Conservation (phyloP, 441 rosid genomes). For the Populus hybrid region DNA sequence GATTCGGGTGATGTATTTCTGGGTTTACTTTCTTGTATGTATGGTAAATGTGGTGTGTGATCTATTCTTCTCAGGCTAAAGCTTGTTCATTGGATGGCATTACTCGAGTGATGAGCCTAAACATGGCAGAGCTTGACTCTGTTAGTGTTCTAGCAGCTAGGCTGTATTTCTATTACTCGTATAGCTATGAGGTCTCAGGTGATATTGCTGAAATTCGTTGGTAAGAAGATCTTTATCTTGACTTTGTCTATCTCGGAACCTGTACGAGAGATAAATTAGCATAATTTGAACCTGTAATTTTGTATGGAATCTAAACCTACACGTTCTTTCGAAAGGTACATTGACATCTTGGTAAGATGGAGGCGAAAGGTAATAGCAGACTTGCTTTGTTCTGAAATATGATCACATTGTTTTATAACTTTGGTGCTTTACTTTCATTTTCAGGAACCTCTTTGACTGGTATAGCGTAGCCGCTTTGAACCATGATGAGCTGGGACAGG, state of each 20-base stretch:
- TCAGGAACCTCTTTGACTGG: conserved; percentile 53
- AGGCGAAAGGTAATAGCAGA: not conserved
- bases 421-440: conserved; percentile 4
- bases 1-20: not conserved
- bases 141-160: conserved; percentile 68
- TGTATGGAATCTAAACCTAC: not conserved
- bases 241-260: not conserved
- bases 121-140: conserved; percentile 44
- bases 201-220: conserved; percentile 70
- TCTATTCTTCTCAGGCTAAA: conserved; percentile 43
- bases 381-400: not conserved
- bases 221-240: conserved; percentile 26
- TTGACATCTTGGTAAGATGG: not conserved
- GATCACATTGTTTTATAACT: conserved; percentile 11
- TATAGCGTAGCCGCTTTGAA: conserved; percentile 62
- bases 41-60: not conserved
- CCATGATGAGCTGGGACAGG: conserved; percentile 76
- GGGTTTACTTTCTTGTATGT: not conserved
- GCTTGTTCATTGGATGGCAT: conserved; percentile 70
- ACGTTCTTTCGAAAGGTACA: not conserved
- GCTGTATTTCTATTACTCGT: conserved; percentile 67
- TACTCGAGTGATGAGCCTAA: conserved; percentile 51
- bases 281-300: not conserved
- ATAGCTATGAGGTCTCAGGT: conserved; percentile 64
- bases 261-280: too few species aligned